Evolutionary conservation across 2,329 filamentous ascomycete species (phyloP), one percentile per base, ranked within the genome.

Genomic region (Zymoseptoria crescenta): DNA sequence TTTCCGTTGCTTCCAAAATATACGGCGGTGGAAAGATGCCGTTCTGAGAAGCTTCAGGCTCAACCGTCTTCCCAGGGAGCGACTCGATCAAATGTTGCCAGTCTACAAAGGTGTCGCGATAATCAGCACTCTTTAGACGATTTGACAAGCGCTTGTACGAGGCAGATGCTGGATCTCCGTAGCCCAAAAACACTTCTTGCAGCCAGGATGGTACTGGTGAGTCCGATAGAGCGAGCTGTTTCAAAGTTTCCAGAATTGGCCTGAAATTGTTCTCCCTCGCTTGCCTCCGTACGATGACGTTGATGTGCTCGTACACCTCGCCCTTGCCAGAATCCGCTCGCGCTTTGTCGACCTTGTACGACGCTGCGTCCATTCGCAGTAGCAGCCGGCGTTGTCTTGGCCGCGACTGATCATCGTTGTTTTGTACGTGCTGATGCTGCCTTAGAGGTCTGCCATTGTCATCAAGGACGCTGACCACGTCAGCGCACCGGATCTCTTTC

Each of bases 251-350:
- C 41, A 99, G 80, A 8, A 99, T 87, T 8, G 92, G 86, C 70
- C 90, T 95, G 80, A 99, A 99, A 74, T 99, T 99, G 76, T 99
- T 99, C 74, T 99, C 94, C 60, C 92, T 82, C 28, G 89, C 87
- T 71, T 85, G 87, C 66, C 94, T 83, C 59, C 94, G 87, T 55
- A 96, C 81, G 57, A 99, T 78, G 49, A 97, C 76, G 69, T 99
- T 99, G 69, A 99, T 86, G 35, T 81, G 81, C 52, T 89, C 86
- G 73, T 96, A 96, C 4, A 95, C 79, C 68, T 96, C 88, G 0
- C 83, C 79, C 67, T 88, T 88, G n/a, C 86, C 88, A 60, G 81
- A 79, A 8, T 82, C 78, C 45, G 81, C 77, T 56, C 79, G 80
- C 62, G 88, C 85, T 64, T 85, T 85, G 74, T 99, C 94, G 55